Percentiles rank a stretch among this genome's conserved stretches.
phyloP scores from a whole-genome alignment of 768 basidiomycete species.

The Panellus pusillus region DNA sequence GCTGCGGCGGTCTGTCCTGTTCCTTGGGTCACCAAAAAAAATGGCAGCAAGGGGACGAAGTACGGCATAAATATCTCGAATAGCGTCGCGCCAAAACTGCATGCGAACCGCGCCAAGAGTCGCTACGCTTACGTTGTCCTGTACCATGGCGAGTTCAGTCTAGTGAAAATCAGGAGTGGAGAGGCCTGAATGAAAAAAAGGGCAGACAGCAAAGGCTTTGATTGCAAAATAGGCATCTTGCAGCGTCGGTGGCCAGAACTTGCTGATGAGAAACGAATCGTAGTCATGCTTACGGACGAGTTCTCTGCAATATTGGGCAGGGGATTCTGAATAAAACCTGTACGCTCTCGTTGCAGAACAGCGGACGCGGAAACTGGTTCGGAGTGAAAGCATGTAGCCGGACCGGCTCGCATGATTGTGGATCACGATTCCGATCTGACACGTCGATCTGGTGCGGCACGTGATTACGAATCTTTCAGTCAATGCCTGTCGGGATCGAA shows the following conservation, averaged over 20 bases:
- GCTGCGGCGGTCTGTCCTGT: slow-evolving; percentile 74
- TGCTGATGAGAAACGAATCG: slow-evolving; percentile 70
- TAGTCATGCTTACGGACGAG: slow-evolving; percentile 81
- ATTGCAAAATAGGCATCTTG: slow-evolving; percentile 74
- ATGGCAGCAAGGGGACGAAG: slow-evolving; percentile 20
- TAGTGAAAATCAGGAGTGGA: not conserved
- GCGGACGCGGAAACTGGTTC: too few species aligned
- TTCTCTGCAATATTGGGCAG: slow-evolving; percentile 64
- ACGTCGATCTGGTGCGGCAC: too few species aligned
- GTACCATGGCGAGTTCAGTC: slow-evolving; percentile 72
- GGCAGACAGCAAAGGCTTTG: slow-evolving; percentile 80
- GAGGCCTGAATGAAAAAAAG: not conserved
- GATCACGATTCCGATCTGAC: too few species aligned
- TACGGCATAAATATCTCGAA: slow-evolving; percentile 68
- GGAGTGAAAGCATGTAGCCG: not conserved
- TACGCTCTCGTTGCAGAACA: too few species aligned
- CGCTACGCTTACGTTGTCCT: slow-evolving; percentile 72
- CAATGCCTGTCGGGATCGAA: slow-evolving; percentile 83
- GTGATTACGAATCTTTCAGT: too few species aligned
- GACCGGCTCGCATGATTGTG: too few species aligned
- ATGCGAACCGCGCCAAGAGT: slow-evolving; percentile 81
- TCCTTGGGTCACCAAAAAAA: slow-evolving; percentile 18
- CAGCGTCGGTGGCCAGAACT: slow-evolving; percentile 66
- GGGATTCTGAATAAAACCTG: slow-evolving; percentile 16
- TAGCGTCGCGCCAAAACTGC: slow-evolving; percentile 85